Base-by-base conservation (phyloP, 805 yeast genomes). In the Pichia membranifaciens region DNA sequence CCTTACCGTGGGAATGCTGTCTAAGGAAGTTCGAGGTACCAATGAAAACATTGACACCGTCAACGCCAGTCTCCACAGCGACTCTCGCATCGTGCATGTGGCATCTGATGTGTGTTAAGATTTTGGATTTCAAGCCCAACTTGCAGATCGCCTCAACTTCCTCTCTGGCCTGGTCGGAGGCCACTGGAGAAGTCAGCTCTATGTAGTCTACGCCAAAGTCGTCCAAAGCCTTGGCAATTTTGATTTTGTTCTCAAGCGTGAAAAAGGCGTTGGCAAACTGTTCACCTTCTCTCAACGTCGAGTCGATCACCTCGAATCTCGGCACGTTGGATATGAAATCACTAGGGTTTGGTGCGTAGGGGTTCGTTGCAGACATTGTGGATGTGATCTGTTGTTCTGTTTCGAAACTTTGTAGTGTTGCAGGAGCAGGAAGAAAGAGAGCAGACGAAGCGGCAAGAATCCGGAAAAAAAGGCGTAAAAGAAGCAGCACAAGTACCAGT, bases 201-300 rank as follows among this genome's bases (percentile, higher is more conserved):
- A 77, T 77, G 62, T 77, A 77, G 58, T 77, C 82, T 29, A 76
- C 81, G 29, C 82, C 82, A 55, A 77, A 77, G 45, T 77, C 82
- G 55, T 76, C 81, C 53, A 77, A 64, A 40, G 82, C 82, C 62
- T 74, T 77, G 52, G 82, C 82, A 36, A 77, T 77, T 61, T 75
- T 76, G 40, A 77, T 69, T 63, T 77, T 77, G 63, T 69, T 76
- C 47, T 77, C 81, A 38, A 79, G 67, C 42, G 74, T 69, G 67
- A 77, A 77, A 54, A 77, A 77, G n/a, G 82, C 76, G 55, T 77
- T 77, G 57, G 82, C 82, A 54, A 77, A 77, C 60, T 77, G 82
- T 61, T 77, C 82, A 58, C 82, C 82, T 61, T 77, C 82, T 73
- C 82, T 75, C 48, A 77, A 67, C 20, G 82, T 77, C 25, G 80